phyloP scores from a whole-genome alignment of 345 rosid genomes.

The Populus euphratica region DNA sequence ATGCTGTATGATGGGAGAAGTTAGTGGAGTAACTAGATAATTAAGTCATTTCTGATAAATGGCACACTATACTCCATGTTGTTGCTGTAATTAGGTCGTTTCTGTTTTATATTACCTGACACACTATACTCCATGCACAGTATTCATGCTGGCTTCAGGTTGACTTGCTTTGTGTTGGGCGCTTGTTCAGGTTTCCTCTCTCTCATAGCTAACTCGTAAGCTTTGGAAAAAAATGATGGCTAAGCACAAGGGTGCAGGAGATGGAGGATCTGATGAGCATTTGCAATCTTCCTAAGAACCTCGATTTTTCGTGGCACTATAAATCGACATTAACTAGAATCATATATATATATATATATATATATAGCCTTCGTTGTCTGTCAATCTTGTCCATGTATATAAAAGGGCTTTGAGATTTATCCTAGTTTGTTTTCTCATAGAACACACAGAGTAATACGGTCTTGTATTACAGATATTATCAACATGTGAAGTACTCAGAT shows the following conservation, averaged over 20 bases:
- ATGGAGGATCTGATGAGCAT: not conserved
- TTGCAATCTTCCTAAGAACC: not conserved
- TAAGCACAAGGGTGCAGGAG: not conserved
- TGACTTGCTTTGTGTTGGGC: not conserved
- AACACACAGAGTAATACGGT: not conserved
- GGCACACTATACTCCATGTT: not conserved
- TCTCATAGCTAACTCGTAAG: not conserved
- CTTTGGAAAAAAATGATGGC: not conserved
- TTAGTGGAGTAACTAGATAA: no score
- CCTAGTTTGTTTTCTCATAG: not conserved
- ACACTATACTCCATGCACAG: not conserved
- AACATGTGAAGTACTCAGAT: not conserved
- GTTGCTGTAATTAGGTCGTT: not conserved
- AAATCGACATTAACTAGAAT: not conserved
- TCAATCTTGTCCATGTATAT: not conserved
- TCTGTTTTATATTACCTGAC: not conserved
- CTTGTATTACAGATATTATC: not conserved
- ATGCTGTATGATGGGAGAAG: no score
- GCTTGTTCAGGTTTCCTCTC: conserved; percentile 12
- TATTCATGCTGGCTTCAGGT: not conserved
- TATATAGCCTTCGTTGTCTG: not conserved
- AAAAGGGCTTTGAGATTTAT: not conserved
- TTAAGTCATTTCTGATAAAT: no score
- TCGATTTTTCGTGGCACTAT: not conserved
- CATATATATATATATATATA: not conserved